Percentiles rank a stretch among this genome's conserved stretches.
phyloP scores from a whole-genome alignment of 768 basidiomycete genomes.

The Astraeus odoratus region DNA sequence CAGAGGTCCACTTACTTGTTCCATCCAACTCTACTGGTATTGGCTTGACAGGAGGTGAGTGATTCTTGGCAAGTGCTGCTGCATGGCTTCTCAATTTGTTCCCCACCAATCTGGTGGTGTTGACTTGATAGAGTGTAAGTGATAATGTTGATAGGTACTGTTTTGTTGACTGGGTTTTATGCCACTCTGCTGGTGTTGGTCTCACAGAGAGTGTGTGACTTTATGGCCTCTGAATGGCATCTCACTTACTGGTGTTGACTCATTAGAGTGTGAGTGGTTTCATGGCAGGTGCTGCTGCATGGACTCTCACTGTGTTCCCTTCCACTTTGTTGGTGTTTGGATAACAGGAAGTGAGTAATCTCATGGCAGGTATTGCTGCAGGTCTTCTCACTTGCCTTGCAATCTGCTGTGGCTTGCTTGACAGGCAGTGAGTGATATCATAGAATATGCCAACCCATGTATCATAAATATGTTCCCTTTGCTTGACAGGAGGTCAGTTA shows the following conservation, averaged over 20 bases:
- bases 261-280: background rate
- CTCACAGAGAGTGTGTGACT: background rate
- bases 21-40: too few species aligned
- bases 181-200: background rate
- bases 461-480: background rate
- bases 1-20: background rate
- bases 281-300: background rate
- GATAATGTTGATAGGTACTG: background rate
- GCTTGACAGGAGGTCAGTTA: too few species aligned
- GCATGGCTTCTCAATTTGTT: background rate
- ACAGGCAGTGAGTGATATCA: background rate
- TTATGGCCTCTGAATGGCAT: background rate
- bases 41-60: too few species aligned
- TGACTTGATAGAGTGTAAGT: background rate
- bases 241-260: background rate
- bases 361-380: background rate
- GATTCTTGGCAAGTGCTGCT: too few species aligned
- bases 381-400: background rate
- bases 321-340: background rate
- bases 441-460: background rate
- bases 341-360: background rate
- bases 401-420: background rate
- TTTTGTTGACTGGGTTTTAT: background rate
- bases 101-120: background rate
- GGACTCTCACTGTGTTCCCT: background rate